phyloP scores from a whole-genome alignment of 805 yeast genomes.

The Ogataea paraovalis region DNA sequence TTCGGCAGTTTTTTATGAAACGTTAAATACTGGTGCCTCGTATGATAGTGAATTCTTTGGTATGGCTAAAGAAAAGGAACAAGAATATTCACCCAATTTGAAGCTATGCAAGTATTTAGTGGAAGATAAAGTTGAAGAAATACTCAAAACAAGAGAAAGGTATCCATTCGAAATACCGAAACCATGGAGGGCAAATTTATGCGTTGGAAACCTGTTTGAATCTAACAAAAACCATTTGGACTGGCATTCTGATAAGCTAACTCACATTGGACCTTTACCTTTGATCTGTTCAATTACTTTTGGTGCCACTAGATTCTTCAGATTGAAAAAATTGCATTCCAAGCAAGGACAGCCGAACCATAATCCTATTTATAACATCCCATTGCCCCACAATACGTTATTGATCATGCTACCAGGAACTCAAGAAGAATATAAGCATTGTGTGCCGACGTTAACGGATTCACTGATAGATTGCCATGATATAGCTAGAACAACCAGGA shows the following conservation, averaged over 20 bases:
- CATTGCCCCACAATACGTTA: slow-evolving; percentile 67
- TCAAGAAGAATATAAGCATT: slow-evolving; percentile 72
- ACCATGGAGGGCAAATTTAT: slow-evolving; percentile 51
- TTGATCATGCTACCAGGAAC: slow-evolving; percentile 75
- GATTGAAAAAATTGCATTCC: slow-evolving; percentile 43
- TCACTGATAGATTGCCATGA: slow-evolving; percentile 39
- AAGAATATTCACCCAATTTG: slow-evolving; percentile 30
- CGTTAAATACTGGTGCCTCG: neutral
- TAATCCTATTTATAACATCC: slow-evolving; percentile 44
- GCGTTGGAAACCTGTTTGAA: slow-evolving; percentile 55
- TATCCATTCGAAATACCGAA: slow-evolving; percentile 36
- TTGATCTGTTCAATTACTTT: slow-evolving; percentile 62
- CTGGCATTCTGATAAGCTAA: slow-evolving; percentile 74
- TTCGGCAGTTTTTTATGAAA: slow-evolving; percentile 34
- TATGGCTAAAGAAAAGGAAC: slow-evolving; percentile 11
- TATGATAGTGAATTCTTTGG: slow-evolving; percentile 18
- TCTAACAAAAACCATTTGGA: slow-evolving; percentile 50
- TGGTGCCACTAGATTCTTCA: slow-evolving; percentile 67
- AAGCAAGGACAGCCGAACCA: slow-evolving; percentile 14
- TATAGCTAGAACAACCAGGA: slow-evolving; percentile 45
- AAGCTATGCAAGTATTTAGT: slow-evolving; percentile 35
- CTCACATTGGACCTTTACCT: slow-evolving; percentile 69
- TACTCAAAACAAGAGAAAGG: slow-evolving; percentile 10
- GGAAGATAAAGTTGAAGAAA: slow-evolving; percentile 38
- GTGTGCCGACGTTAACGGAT: slow-evolving; percentile 45